phyloP scores from a whole-genome alignment of 257 asterid genomes.

The Datura wrightii region DNA sequence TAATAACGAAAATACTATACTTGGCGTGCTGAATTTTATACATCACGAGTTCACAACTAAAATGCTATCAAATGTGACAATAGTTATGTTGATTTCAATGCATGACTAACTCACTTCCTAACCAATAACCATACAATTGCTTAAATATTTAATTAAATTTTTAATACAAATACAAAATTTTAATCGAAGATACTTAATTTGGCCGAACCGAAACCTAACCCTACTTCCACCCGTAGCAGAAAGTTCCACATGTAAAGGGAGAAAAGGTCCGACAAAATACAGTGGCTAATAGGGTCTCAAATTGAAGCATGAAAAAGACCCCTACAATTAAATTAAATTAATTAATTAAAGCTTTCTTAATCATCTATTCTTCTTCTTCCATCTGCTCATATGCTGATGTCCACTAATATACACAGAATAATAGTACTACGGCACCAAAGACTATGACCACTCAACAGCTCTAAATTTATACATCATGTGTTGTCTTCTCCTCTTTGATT shows the following conservation, averaged over 20 bases:
- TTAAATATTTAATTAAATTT: too few species aligned
- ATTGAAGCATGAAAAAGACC: conserved; percentile 17
- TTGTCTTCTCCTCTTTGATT: not conserved
- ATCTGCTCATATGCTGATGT: conserved; percentile 22
- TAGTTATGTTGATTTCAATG: too few species aligned
- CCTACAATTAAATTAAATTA: not conserved
- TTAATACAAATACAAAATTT: not conserved
- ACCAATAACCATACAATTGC: too few species aligned
- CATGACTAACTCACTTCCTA: too few species aligned
- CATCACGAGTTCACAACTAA: not conserved
- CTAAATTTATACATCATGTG: not conserved
- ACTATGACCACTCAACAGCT: conserved; percentile 29
- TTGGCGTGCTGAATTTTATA: too few species aligned
- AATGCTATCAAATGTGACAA: not conserved
- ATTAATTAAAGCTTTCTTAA: conserved; percentile 16
- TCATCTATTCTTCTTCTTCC: conserved; percentile 20
- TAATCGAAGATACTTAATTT: not conserved
- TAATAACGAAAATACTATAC: too few species aligned
- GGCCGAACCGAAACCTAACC: too few species aligned
- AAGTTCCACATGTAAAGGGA: not conserved
- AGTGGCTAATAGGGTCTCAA: conserved; percentile 11
- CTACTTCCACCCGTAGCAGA: too few species aligned
- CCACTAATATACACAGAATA: not conserved
- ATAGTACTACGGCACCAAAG: not conserved
- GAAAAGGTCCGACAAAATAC: not conserved